A percentile compares a stretch with the other conserved stretches of the same genome.
Evolutionary conservation across 2,329 filamentous ascomycete genomes (phyloP).

Genomic region (Nemania sp.): DNA sequence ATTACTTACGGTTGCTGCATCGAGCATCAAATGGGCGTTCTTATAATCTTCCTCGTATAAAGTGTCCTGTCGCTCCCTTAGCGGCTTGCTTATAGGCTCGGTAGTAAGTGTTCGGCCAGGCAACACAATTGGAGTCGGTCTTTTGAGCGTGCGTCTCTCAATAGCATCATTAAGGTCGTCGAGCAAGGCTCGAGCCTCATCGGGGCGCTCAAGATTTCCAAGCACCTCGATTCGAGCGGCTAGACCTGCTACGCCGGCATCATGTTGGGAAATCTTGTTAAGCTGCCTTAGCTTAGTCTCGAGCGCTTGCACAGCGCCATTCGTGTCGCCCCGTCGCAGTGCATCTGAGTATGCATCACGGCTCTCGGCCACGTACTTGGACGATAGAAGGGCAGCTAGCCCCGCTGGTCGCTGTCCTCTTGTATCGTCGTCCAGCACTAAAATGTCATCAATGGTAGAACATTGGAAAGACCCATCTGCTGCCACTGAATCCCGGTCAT

Average conservation of each 20-base stretch:
- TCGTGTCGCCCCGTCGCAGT: conserved; percentile 15
- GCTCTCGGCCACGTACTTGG: conserved; percentile 15
- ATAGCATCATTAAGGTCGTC: conserved; percentile 10
- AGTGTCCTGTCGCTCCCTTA: conserved; percentile 6
- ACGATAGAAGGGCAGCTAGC: conserved; percentile 17
- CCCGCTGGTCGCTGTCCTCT: conserved; percentile 4
- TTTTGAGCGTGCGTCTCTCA: not conserved
- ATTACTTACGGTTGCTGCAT: conserved; percentile 15
- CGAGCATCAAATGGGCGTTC: conserved; percentile 20
- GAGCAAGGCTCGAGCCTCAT: conserved; percentile 16
- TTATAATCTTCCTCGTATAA: conserved; percentile 19
- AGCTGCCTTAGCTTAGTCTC: conserved; percentile 10
- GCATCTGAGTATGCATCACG: conserved; percentile 20
- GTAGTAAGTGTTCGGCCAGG: not conserved
- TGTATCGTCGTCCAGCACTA: conserved; percentile 11
- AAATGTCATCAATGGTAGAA: conserved; percentile 20
- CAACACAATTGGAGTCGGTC: not conserved
- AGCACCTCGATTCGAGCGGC: conserved; percentile 20
- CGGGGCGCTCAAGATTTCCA: conserved; percentile 15
- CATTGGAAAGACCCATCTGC: conserved; percentile 19
- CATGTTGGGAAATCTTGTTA: conserved; percentile 9
- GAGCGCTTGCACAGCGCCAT: conserved; percentile 7
- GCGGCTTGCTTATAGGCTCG: not conserved
- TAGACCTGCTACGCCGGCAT: conserved; percentile 6
- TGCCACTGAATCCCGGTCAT: conserved; percentile 12